Evolutionary conservation across 78 protist genomes (phyloP).

Genomic region (Diacronema lutheri): DNA sequence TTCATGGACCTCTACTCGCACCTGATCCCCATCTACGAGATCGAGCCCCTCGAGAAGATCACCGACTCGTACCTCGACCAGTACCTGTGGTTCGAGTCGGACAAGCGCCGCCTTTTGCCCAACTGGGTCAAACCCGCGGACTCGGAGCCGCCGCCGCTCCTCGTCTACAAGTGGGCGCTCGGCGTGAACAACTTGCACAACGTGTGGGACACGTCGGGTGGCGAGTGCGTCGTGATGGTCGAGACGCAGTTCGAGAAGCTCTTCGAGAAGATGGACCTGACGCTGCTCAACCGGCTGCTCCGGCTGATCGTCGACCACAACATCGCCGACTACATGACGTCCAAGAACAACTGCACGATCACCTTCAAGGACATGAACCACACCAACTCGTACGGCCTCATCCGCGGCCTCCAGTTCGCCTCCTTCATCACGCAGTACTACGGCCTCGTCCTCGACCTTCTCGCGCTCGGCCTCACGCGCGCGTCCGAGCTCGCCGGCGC

Average conservation of each 20-base stretch:
- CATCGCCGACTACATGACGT: conserved; percentile 99
- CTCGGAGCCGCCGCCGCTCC: conserved; percentile 98
- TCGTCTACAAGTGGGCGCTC: conserved; percentile 99
- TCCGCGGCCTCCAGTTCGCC: conserved; percentile 99
- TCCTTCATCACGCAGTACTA: conserved; percentile 88
- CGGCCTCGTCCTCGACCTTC: conserved; percentile 93
- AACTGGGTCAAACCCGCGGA: conserved; percentile 99
- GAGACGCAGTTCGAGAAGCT: conserved; percentile 81
- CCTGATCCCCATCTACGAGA: conserved; percentile 93
- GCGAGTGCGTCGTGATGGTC: conserved; percentile 90
- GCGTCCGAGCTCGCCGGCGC: conserved; percentile 98
- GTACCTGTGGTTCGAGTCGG: conserved; percentile 99
- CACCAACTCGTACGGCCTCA: conserved; percentile 90
- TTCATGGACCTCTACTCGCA: conserved; percentile 96
- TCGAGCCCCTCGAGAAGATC: conserved; percentile 99
- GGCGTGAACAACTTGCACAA: conserved; percentile 95
- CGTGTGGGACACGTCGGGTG: conserved; percentile 92
- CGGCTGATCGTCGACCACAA: conserved; percentile 97
- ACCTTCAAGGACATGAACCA: conserved; percentile 98
- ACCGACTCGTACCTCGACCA: conserved; percentile 99
- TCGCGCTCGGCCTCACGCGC: conserved; percentile 94
- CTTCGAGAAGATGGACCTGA: conserved; percentile 96
- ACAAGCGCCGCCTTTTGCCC: conserved; percentile 97
- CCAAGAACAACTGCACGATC: conserved; percentile 95
- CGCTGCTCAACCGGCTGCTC: conserved; percentile 95